phyloP scores from a whole-genome alignment of 305 asterid species.

The Solanum hybrid region DNA sequence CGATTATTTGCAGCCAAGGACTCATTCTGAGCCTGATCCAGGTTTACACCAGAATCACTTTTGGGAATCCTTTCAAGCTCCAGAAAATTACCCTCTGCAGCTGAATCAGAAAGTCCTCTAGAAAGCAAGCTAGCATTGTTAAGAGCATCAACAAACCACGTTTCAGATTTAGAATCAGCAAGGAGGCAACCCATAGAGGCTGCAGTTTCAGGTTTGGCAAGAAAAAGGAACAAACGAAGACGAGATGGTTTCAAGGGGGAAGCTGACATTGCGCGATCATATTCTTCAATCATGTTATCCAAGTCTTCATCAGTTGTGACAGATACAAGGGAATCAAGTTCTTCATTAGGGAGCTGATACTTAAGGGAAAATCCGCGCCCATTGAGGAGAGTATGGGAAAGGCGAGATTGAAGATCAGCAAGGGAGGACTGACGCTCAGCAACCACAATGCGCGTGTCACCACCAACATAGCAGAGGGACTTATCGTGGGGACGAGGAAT shows the following conservation, averaged over 20 bases:
- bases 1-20: not conserved
- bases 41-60: slow-evolving; percentile 19
- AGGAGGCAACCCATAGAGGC: slow-evolving; percentile 59
- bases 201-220: slow-evolving; percentile 37
- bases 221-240: slow-evolving; percentile 44
- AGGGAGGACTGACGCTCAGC: slow-evolving; percentile 32
- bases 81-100: slow-evolving; percentile 32
- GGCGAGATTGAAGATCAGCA: slow-evolving; percentile 30
- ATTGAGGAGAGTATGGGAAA: slow-evolving; percentile 37
- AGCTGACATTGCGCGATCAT: slow-evolving; percentile 33
- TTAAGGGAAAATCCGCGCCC: slow-evolving; percentile 41
- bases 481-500: slow-evolving; percentile 51
- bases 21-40: slow-evolving; percentile 17
- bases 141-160: slow-evolving; percentile 47
- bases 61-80: slow-evolving; percentile 22
- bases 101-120: slow-evolving; percentile 51
- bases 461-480: slow-evolving; percentile 44
- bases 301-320: slow-evolving; percentile 40
- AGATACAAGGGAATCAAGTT: slow-evolving; percentile 44
- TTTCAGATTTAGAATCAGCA: slow-evolving; percentile 45
- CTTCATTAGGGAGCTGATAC: slow-evolving; percentile 47
- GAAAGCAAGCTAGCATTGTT: slow-evolving; percentile 53
- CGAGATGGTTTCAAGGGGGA: slow-evolving; percentile 39
- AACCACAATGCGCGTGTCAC: slow-evolving; percentile 47
- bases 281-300: slow-evolving; percentile 48